Evolutionary conservation across 2,329 filamentous ascomycete genomes (phyloP), one percentile per base, ranked within the genome.

Genomic region (Huntiella omanensis): DNA sequence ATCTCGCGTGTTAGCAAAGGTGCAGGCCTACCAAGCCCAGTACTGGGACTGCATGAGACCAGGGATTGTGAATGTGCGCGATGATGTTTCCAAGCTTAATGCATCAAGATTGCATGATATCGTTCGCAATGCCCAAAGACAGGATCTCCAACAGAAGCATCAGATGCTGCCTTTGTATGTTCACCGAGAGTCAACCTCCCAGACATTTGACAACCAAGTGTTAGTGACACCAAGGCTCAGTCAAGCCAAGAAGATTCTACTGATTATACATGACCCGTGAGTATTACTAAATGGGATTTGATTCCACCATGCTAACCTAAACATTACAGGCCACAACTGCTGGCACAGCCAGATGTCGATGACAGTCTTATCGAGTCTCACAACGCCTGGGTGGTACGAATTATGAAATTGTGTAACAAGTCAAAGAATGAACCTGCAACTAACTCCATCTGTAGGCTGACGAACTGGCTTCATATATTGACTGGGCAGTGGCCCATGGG

Each of bases 1-100:
- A 1, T 66, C 67, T 0, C 64, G 66, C 39, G 66, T 73, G 1
- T 58, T 80, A 19, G 68, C 71, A 35, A 70, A 69, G 53, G 75
- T 78, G 0, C 72, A 75, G 54, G 67, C 71, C 1, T 62, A 69
- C 45, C 76, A 80, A 52, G 73, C 75, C 1, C 72, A 71, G 16
- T 91, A 83, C 59, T 98, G 91, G 91, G 75, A 83, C 51, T 93
- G 83, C 60, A 80, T 96, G 69, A 77, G 83, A 50, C 80, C 83
- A 2, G 74, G 74, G 1, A 61, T 79, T 13, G 65, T 78, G 35
- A 61, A 73, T 46, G 59, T 75, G 3, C 64, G 65, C 5, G 66
- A 73, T 2, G 66, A 73, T 3, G 56, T 73, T n/a, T 60, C 68
- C 49, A 62, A 63, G 0, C 61, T 67, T n/a, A 67, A 70, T 10